Conservation (phyloP, 352 stramenopile genomes). For the Phytophthora kernoviae region DNA sequence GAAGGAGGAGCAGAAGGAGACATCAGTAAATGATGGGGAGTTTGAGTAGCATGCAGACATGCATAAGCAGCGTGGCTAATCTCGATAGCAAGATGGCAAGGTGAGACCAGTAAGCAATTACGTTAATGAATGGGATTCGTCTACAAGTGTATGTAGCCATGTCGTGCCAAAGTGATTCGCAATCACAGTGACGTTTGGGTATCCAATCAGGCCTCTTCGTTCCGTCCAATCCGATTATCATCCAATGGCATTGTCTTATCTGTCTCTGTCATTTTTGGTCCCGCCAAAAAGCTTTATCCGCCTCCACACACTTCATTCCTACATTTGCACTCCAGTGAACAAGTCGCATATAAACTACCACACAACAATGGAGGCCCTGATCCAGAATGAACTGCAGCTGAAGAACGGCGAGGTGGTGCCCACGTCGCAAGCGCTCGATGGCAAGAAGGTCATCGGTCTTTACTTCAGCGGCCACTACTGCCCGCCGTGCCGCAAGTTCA, state of each 20-base stretch:
- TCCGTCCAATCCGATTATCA: conserved; percentile 1
- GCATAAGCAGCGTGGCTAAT: no score
- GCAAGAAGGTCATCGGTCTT: conserved; percentile 85
- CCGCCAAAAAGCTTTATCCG: conserved; percentile 5
- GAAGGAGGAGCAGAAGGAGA: no score
- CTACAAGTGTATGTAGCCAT: conserved; percentile 2
- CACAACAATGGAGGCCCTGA: conserved; percentile 62
- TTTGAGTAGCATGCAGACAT: conserved; percentile 8
- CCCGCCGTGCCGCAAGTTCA: conserved; percentile 94
- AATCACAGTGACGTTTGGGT: background rate
- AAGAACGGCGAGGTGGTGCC: conserved; percentile 63
- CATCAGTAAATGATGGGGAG: no score
- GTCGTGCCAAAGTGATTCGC: background rate
- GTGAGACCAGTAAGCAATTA: background rate
- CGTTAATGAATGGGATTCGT: background rate
- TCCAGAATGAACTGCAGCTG: conserved; percentile 72
- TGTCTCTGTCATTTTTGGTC: conserved; percentile 18
- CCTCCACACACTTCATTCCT: no score
- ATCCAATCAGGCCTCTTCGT: conserved; percentile 8
- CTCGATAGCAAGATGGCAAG: background rate
- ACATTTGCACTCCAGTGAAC: conserved; percentile 3
- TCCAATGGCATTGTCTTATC: conserved; percentile 12
- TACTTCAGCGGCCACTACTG: conserved; percentile 90
- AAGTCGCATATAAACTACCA: conserved; percentile 1
- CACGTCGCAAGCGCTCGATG: conserved; percentile 56